Evolutionary conservation across 441 rosid genomes (phyloP), one percentile per base, ranked within the genome.

Genomic region (Populus hybrid): DNA sequence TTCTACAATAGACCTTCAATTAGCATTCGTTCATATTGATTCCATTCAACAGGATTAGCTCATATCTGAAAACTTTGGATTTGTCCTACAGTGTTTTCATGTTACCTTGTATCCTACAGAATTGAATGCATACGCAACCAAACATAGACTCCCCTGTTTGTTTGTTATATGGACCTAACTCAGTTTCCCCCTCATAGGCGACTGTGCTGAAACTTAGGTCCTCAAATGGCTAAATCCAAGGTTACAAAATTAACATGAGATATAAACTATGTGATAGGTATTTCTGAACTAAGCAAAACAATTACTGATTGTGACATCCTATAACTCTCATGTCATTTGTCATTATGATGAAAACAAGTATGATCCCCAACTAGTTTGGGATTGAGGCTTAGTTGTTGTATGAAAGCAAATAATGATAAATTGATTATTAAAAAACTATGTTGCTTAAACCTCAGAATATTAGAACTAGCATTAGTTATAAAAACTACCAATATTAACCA

Each of bases 151-250:
- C 21, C 24, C 23, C 65, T 28, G 7, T 69, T 69, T 38, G 18
- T 38, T 69, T 35, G 57, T 69, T 69, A 69, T 35, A 14, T 4
- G 57, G 57, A 46, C 19, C 57, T 14, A 46, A 38, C 38, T 57
- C 67, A 57, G 65, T 26, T 24, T 34, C 61, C 65, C 18, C 64
- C 64, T 57, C 40, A 5, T 32, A 11, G 9, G 38, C 12, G 7
- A 71, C 10, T 68, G 71, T 46, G 14, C 5, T 2, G 57, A 26
- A 23, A 46, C 63, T 71, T 11, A 78, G 76, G 66, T 71, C 76
- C 67, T 21, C 23, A 28, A 66, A 32, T 21, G 9, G 19, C 50
- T 34, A 65, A 63, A n/a, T 42, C 74, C 66, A 11, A 72, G 67
- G 18, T 68, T 21, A 34, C 71, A 5, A 28, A 68, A 21, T 68